Conservation (phyloP, 2,329 filamentous ascomycete species). For the Xylaria sp. region DNA sequence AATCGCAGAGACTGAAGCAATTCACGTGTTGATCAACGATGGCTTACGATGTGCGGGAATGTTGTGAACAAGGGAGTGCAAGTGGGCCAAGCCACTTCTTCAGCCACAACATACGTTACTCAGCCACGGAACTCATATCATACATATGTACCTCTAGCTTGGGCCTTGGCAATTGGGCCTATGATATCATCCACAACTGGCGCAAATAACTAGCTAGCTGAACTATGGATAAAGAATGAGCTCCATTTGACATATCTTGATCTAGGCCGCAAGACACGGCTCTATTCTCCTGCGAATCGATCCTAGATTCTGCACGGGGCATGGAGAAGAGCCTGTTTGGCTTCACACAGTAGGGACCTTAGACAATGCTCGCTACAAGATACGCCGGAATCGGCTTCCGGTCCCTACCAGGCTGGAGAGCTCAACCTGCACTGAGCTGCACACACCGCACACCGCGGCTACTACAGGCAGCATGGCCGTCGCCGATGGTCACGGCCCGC, state of each 20-base stretch:
- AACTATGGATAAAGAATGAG: conserved; percentile 3
- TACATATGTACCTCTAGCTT: neutral
- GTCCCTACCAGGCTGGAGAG: conserved; percentile 50
- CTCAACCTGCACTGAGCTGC: conserved; percentile 38
- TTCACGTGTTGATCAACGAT: too few species aligned
- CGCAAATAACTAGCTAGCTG: neutral
- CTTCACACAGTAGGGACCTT: neutral
- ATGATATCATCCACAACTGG: conserved; percentile 27
- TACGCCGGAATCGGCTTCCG: conserved; percentile 50
- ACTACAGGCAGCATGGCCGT: conserved; percentile 40
- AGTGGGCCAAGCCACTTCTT: neutral
- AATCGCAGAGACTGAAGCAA: too few species aligned
- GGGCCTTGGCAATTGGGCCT: conserved; percentile 16
- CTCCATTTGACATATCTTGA: neutral
- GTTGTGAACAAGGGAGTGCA: too few species aligned
- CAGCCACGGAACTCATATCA: neutral
- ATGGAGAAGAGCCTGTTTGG: conserved; percentile 21
- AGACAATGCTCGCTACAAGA: conserved; percentile 37
- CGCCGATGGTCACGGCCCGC: neutral
- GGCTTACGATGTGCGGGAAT: too few species aligned
- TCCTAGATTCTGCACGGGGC: conserved; percentile 10
- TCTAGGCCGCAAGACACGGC: neutral
- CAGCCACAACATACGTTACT: neutral
- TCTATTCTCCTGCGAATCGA: neutral
- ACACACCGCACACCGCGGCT: conserved; percentile 36